Evolutionary conservation across 306 rosid species (phyloP).

Genomic region (Quercus glauca): DNA sequence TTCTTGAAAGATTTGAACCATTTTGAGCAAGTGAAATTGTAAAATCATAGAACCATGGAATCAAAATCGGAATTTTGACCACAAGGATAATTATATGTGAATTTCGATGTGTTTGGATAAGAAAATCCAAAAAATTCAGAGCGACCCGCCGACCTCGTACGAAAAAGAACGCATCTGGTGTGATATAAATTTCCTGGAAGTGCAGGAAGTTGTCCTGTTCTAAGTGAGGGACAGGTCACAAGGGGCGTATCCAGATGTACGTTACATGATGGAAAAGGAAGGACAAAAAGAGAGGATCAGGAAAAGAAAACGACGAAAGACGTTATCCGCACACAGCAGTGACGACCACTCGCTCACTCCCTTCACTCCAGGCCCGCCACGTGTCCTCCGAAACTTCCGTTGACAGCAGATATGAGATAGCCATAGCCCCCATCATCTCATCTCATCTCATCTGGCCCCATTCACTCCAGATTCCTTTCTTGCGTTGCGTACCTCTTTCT

Average conservation of each 20-base stretch:
- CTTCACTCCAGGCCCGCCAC: slow-evolving; percentile 33
- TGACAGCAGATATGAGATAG: slow-evolving; percentile 8
- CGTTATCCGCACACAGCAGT: slow-evolving; percentile 33
- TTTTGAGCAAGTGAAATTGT: accelerated
- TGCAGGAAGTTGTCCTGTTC: too few species aligned
- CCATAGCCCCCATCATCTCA: slow-evolving; percentile 17
- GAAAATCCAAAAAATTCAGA: too few species aligned
- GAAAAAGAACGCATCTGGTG: too few species aligned
- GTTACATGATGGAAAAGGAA: too few species aligned
- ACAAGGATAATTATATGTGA: too few species aligned
- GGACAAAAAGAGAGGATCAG: neutral
- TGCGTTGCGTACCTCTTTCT: neutral
- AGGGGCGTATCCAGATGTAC: too few species aligned
- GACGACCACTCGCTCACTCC: slow-evolving; percentile 34
- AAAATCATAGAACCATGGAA: too few species aligned
- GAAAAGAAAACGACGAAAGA: slow-evolving; percentile 30
- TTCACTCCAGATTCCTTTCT: neutral
- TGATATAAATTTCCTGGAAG: too few species aligned
- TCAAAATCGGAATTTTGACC: too few species aligned
- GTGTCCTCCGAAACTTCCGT: slow-evolving; percentile 34
- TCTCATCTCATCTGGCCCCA: neutral
- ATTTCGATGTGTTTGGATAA: too few species aligned
- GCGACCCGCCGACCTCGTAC: too few species aligned
- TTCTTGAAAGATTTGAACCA: accelerated
- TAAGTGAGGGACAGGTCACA: too few species aligned